phyloP scores from a whole-genome alignment of 2,329 filamentous ascomycete species.

The Alternaria sp. region DNA sequence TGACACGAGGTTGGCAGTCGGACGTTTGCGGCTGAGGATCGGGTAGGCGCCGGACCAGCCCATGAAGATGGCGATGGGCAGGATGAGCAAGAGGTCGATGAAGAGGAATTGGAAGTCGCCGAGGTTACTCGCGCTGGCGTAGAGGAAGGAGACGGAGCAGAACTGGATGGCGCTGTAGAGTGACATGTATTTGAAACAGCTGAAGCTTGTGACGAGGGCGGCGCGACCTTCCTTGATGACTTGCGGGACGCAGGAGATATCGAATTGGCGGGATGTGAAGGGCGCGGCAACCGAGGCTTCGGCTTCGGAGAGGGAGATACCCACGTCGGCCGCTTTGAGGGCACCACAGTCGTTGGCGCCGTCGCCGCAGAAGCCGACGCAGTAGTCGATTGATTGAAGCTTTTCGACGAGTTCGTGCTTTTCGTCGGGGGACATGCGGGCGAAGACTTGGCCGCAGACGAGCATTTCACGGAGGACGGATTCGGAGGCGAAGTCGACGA shows the following conservation, averaged over 20 bases:
- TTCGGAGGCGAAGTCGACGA: constrained; percentile 87
- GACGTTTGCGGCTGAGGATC: constrained; percentile 79
- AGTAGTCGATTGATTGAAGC: constrained; percentile 94
- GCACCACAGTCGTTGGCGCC: constrained; percentile 98
- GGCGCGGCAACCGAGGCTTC: constrained; percentile 98
- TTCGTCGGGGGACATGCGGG: constrained; percentile 98
- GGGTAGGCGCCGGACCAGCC: constrained; percentile 90
- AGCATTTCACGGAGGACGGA: constrained; percentile 86
- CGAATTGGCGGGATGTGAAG: constrained; percentile 93
- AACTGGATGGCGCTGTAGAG: constrained; percentile 99
- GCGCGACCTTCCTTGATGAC: constrained; percentile 93
- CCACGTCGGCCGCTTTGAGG: constrained; percentile 94
- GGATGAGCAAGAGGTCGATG: constrained; percentile 89
- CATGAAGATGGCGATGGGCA: constrained; percentile 98
- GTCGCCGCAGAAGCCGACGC: constrained; percentile 94
- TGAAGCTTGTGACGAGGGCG: constrained; percentile 96
- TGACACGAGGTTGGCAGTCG: constrained; percentile 89
- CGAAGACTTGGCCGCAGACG: constrained; percentile 89
- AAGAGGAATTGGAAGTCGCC: constrained; percentile 98
- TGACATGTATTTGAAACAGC: constrained; percentile 99
- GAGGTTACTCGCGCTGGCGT: constrained; percentile 89
- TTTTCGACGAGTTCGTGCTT: constrained; percentile 98
- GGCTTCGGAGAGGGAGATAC: constrained; percentile 94
- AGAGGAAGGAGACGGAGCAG: constrained; percentile 94
- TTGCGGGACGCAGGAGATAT: constrained; percentile 92